Evolutionary conservation across 2,329 filamentous ascomycete genomes (phyloP).

Genomic region (Fusarium hostae): DNA sequence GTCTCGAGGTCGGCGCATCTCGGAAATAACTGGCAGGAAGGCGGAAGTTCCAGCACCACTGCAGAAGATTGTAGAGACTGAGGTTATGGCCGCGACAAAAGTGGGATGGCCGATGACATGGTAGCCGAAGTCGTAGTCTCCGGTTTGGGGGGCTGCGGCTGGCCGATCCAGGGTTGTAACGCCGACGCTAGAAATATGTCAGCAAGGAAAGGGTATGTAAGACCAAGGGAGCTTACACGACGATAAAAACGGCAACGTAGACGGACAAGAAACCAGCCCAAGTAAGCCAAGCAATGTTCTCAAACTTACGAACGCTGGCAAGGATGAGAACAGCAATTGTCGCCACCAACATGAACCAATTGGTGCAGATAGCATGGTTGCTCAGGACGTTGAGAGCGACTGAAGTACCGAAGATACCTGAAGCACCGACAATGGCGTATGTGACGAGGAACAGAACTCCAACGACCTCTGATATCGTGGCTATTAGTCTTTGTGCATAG

Average conservation of each 20-base stretch:
- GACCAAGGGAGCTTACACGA: no score
- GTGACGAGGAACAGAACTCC: conserved; percentile 67
- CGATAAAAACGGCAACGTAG: conserved; percentile 66
- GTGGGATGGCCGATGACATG: conserved; percentile 60
- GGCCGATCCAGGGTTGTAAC: conserved; percentile 61
- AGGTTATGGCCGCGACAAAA: conserved; percentile 65
- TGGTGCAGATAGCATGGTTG: conserved; percentile 67
- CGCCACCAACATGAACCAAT: conserved; percentile 66
- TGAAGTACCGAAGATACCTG: conserved; percentile 68
- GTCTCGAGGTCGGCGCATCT: conserved; percentile 57
- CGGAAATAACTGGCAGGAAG: conserved; percentile 60
- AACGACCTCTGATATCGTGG: conserved; percentile 54
- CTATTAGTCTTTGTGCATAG: background rate
- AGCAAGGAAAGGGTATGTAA: no score
- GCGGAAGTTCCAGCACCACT: conserved; percentile 56
- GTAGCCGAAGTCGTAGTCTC: conserved; percentile 66
- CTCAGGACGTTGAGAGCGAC: conserved; percentile 70
- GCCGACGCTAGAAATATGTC: conserved; percentile 43
- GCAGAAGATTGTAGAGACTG: conserved; percentile 56
- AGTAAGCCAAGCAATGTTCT: conserved; percentile 62
- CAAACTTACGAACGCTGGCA: conserved; percentile 58
- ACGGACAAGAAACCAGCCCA: conserved; percentile 64
- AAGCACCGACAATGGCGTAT: conserved; percentile 65
- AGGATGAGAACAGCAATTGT: conserved; percentile 60
- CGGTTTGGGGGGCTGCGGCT: conserved; percentile 65